phyloP scores from a whole-genome alignment of 139 green algal genomes.

The Chlorella sorokiniana region DNA sequence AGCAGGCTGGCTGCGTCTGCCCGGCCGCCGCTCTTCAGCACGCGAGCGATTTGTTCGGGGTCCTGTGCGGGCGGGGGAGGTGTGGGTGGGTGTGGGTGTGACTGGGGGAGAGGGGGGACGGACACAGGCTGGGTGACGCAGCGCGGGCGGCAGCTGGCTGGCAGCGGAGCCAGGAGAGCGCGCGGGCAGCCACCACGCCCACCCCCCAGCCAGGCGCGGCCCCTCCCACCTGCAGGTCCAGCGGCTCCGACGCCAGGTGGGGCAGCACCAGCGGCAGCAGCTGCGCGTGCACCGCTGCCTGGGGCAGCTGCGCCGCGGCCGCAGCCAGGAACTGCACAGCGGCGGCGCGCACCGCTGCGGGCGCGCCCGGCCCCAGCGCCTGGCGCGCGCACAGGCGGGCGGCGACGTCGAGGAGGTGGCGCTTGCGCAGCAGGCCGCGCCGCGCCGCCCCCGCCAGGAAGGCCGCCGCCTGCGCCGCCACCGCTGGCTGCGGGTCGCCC shows the following conservation, averaged over 20 bases:
- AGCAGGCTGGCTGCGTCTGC: not conserved
- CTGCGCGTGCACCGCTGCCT: conserved; percentile 73
- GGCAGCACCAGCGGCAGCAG: conserved; percentile 64
- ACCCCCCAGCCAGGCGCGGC: not conserved
- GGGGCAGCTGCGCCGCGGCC: conserved; percentile 56
- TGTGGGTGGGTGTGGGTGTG: not conserved
- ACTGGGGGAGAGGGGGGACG: not conserved
- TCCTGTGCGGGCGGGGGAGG: not conserved
- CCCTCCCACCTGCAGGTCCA: conserved; percentile 16
- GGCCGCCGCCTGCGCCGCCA: conserved; percentile 68
- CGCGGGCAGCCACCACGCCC: not conserved
- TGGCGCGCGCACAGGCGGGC: conserved; percentile 40
- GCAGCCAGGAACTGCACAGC: conserved; percentile 73
- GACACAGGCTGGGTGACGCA: not conserved
- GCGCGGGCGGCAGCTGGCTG: not conserved
- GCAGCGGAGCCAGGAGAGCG: not conserved
- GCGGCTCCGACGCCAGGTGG: conserved; percentile 42
- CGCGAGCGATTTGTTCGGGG: not conserved
- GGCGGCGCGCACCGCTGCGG: conserved; percentile 56
- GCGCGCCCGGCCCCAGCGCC: conserved; percentile 57
- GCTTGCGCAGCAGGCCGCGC: conserved; percentile 37
- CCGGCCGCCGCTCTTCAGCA: not conserved
- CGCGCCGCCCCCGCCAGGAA: conserved; percentile 64
- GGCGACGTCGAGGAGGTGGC: conserved; percentile 58
- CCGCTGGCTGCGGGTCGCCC: conserved; percentile 60